phyloP scores from a whole-genome alignment of 495 filamentous ascomycete genomes.

The Pyrenopolyporus hunteri region DNA sequence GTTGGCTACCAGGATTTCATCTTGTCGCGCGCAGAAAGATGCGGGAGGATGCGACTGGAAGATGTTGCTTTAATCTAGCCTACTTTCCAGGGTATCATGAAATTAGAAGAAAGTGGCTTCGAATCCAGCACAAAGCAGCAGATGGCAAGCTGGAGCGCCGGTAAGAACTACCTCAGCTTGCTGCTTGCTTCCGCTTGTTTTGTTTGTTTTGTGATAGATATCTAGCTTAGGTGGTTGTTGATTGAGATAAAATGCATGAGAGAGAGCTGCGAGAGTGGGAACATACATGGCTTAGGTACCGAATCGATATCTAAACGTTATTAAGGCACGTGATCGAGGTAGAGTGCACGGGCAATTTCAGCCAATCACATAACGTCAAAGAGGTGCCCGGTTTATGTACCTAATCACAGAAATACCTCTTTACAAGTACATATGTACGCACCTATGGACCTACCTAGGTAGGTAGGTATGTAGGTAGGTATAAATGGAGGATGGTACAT shows the following conservation, averaged over 20 bases:
- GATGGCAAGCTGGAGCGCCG: background rate
- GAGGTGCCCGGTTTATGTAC: no score
- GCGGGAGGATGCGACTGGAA: no score
- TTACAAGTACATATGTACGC: background rate
- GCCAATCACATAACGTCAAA: background rate
- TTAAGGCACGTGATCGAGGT: constrained; percentile 16
- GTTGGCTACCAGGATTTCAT: constrained; percentile 27
- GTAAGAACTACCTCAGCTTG: background rate
- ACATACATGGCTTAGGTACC: constrained; percentile 4
- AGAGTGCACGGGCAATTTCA: background rate
- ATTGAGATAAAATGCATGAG: constrained; percentile 2
- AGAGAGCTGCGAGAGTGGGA: constrained; percentile 1
- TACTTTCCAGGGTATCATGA: constrained; percentile 18
- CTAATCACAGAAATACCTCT: no score
- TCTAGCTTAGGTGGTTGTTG: constrained; percentile 18
- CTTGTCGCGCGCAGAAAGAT: constrained; percentile 8
- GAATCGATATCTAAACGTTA: background rate
- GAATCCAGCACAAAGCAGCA: constrained; percentile 14
- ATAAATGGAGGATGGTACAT: no score
- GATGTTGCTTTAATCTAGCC: constrained; percentile 23
- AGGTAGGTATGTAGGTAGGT: no score
- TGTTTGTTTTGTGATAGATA: constrained; percentile 21
- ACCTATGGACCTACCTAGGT: background rate
- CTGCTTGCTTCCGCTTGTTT: constrained; percentile 16
- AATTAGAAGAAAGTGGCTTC: constrained; percentile 4